Evolutionary conservation across 176 grass and related monocot species (phyloP), one percentile per base, ranked within the genome.

Genomic region (Carex littledalei): DNA sequence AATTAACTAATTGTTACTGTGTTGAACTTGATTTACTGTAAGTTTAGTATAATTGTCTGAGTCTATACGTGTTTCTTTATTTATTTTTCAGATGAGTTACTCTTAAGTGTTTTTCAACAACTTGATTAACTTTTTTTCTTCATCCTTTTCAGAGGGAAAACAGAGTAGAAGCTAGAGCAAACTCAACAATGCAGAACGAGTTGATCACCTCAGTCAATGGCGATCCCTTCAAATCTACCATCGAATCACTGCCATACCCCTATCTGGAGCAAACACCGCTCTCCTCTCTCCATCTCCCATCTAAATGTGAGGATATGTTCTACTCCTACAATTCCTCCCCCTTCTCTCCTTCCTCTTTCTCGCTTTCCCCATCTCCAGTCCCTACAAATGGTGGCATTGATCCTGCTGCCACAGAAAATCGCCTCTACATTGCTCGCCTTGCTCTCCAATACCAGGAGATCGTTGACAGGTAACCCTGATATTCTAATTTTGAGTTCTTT

Each of bases 401-500:
- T 75, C 43, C 70, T 39, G 54, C 78, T 39, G 49, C 85, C 63
- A 90, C 91, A 34, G 93, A 88, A 47, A 92, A 94, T 65, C 79
- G 81, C 50, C 91, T 95, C 63, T 92, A 89, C 86, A 84, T 98
- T 22, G 91, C 93, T 41, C 93, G 88, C 13, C 89, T 98, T 68
- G 84, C 89, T 78, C 93, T 94, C 88, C 93, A 92, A 80, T 99
- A 94, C 86, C 97, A 89, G 85, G 90, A 91, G 78, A 91, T 96
- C 78, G 85, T 85, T 56, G 91, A 99, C 32, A 87, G 90, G 84
- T 99, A 83, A 10, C 12, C 20, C 37, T 39, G 37, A 39, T 39
- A 39, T 39, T 39, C 37, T 39, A 39, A 39, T 39, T 5, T 39
- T 39, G 3, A 39, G 37, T 39, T 39, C 37, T 39, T 39, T 3